Base-by-base conservation (phyloP, 805 yeast genomes). In the Zygotorulaspora chibaensis region DNA sequence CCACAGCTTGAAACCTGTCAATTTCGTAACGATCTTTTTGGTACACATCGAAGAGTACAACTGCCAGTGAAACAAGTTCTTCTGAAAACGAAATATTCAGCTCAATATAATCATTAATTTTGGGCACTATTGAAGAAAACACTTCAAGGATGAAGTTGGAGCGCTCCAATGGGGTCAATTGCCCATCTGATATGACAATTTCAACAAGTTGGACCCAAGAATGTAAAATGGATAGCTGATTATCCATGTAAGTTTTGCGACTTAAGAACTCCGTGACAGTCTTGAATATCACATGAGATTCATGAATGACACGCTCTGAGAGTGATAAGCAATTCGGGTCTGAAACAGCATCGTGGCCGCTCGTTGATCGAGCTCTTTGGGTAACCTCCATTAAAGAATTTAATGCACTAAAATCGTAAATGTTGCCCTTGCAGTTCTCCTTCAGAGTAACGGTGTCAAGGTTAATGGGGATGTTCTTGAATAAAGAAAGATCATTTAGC, bases 191-290 rank as follows among this genome's bases (percentile, higher is more conserved):
- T 3, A 87, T 80, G 37, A 87, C 66, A 3, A 88, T 79, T 50
- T 88, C 87, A 18, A 87, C 81, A 40, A 90, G 64, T 53, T 82
- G 83, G 17, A 83, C 81, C 98, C 98, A 91, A 0, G 95, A 77
- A 57, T 83, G 87, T 25, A 91, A 67, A 46, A 83, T 79, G 11
- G 74, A 67, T 38, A 84, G 67, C 50, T 84, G 93, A 8, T 72
- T 68, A 1, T 71, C 62, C 49, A 73, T 73, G 53, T 80, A 74
- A 33, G 72, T 70, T 36, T 71, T 69, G 35, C 68, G 70, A n/a
- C 78, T 66, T 11, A 78, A 56, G 18, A 72, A 69, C 53, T 76
- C 76, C 0, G 70, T 67, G 26, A 81, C 55, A 43, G 73, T 72
- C 4, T 54, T 43, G 42, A 35, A 69, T 35, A 62, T 68, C 17